These are phyloP conservation scores for Fusarium sp. DNA, from an alignment of 2,329 filamentous ascomycete genomes.

Conservation along the genomic window DNA sequence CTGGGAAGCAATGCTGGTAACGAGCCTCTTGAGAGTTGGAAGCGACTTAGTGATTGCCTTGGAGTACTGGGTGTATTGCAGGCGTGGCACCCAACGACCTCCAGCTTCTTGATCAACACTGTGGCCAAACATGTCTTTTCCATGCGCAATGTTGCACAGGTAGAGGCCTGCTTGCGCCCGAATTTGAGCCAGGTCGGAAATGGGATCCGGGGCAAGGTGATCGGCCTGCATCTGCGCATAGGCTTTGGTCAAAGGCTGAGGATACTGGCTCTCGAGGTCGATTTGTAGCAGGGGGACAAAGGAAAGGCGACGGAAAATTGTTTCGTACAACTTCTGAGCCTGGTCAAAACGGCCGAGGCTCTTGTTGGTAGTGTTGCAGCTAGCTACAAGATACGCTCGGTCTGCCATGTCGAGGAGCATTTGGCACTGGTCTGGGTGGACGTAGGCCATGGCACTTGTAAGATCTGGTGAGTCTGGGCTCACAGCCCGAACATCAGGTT, in stretches of 20 bases:
- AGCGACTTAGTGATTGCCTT: not conserved
- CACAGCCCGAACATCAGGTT: not conserved
- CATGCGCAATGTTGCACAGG: not conserved
- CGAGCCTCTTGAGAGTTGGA: not conserved
- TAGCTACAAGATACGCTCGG: not conserved
- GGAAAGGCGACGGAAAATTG: not conserved
- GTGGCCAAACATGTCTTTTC: not conserved
- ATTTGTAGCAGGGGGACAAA: not conserved
- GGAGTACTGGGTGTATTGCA: not conserved
- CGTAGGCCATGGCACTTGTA: not conserved
- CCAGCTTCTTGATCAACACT: not conserved
- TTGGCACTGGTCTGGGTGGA: not conserved
- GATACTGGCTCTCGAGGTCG: not conserved
- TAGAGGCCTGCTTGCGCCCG: not conserved
- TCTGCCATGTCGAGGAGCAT: not conserved
- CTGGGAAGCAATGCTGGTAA: not conserved
- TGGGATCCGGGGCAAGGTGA: not conserved
- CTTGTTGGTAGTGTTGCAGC: not conserved
- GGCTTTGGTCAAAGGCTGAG: not conserved
- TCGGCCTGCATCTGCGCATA: not conserved
- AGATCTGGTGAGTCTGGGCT: not conserved
- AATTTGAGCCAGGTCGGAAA: not conserved
- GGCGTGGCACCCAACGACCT: not conserved
- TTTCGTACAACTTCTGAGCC: not conserved
- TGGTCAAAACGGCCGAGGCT: not conserved